These are phyloP conservation scores for Chaetoscypha palmicola DNA, from an alignment of 2,329 filamentous ascomycete genomes.

Conservation along the genomic window DNA sequence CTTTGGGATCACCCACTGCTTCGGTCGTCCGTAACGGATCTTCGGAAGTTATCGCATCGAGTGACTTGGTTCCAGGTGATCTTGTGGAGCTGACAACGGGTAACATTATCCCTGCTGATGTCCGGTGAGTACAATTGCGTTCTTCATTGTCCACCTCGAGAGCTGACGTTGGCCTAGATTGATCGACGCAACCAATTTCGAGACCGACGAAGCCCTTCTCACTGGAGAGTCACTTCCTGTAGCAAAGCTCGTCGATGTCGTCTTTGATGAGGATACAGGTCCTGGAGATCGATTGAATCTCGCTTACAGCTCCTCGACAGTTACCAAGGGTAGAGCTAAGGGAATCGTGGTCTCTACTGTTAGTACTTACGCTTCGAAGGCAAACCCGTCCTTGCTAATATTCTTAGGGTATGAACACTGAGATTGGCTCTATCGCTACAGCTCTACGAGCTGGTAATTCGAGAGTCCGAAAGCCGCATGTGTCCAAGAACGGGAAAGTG, in stretches of 20 bases:
- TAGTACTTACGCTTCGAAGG: no score
- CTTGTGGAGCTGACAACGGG: constrained; percentile 48
- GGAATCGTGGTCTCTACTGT: constrained; percentile 55
- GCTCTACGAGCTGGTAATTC: constrained; percentile 48
- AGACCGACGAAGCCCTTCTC: constrained; percentile 53
- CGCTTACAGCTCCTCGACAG: constrained; percentile 53
- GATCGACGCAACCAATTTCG: constrained; percentile 47
- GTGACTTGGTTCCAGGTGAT: constrained; percentile 50
- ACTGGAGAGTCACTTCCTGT: constrained; percentile 57
- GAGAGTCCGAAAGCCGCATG: constrained; percentile 39
- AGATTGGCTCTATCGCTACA: constrained; percentile 58
- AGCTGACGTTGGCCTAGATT: constrained; percentile 28
- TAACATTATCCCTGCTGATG: constrained; percentile 37
- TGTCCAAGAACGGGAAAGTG: constrained; percentile 40
- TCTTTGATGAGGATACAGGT: constrained; percentile 45
- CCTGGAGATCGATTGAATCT: constrained; percentile 56
- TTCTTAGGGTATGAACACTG: constrained; percentile 55
- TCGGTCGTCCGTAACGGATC: constrained; percentile 44
- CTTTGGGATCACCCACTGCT: constrained; percentile 43
- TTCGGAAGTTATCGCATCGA: constrained; percentile 43
- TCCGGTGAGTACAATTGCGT: constrained; percentile 28
- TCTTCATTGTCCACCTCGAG: not conserved
- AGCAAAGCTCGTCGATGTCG: constrained; percentile 42
- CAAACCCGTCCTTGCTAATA: no score
- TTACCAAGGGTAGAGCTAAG: constrained; percentile 53